Evolutionary conservation across 148 eudicot genomes (phyloP).

Genomic region (Beta vulgaris): DNA sequence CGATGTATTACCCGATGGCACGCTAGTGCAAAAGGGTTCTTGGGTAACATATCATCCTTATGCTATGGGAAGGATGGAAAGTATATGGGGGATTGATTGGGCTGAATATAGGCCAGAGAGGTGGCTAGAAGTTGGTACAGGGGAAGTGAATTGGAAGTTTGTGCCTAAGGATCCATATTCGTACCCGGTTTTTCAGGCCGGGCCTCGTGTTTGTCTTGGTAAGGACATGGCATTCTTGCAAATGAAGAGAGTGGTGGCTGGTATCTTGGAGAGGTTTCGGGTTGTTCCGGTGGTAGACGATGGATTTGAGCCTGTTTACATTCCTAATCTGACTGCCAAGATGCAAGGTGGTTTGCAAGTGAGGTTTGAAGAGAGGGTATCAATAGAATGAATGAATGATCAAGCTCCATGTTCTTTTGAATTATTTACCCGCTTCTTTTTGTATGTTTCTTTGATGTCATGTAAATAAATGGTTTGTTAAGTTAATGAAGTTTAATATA

Average conservation of each 20-base stretch:
- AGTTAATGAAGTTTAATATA: no score
- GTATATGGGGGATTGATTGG: constrained; percentile 50
- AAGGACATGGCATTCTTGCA: constrained; percentile 58
- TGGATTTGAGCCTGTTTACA: constrained; percentile 39
- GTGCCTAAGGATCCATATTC: constrained; percentile 34
- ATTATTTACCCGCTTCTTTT: no score
- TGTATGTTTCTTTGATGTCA: no score
- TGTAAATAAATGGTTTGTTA: no score
- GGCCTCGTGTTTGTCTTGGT: constrained; percentile 54
- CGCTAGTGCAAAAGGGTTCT: constrained; percentile 40
- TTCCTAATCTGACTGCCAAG: constrained; percentile 32
- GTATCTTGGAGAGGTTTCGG: constrained; percentile 40
- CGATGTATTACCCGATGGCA: constrained; percentile 47
- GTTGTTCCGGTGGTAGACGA: constrained; percentile 39
- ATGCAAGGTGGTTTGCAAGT: constrained; percentile 50
- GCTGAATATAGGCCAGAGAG: constrained; percentile 37
- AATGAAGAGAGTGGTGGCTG: constrained; percentile 51
- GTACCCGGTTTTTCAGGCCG: constrained; percentile 57
- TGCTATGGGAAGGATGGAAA: constrained; percentile 54
- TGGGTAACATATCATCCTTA: constrained; percentile 45
- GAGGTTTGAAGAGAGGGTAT: constrained; percentile 27
- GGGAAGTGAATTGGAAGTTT: constrained; percentile 30
- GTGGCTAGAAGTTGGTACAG: constrained; percentile 32
- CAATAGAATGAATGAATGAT: not conserved
- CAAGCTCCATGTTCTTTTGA: not conserved